Evolutionary conservation across 176 grass and related monocot species (phyloP), one percentile per base, ranked within the genome.

Genomic region (Phyllostachys edulis): DNA sequence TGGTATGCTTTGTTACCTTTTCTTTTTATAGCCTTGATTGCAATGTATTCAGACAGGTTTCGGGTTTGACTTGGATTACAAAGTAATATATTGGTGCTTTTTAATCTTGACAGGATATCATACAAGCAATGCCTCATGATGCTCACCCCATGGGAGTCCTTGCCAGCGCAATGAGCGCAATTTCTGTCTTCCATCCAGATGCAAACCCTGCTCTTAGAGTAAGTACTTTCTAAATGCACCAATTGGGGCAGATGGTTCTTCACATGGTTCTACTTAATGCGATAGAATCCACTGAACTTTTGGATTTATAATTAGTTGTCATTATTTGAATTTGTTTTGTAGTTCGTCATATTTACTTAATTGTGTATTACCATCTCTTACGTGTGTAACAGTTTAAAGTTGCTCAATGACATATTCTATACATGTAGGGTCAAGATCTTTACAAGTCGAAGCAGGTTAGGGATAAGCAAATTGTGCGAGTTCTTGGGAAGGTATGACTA

Each of bases 71-170:
- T 32, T 87, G 6, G 18, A 50, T 59, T 86, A 6, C 7, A 59
- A 67, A 26, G 7, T 69, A 46, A 75, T 34, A 62, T 2, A 16
- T 38, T 34, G 10, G 14, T 69, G 1, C 9, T 49, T 57, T 60
- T 64, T 64, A 78, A 45, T 75, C 39, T 87, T 71, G 26, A 13
- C 79, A 99, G 91, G 96, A 99, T 86, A 96, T 96, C 42, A 90
- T 99, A 92, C 96, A 99, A 86, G 51, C 89, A 68, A 99, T 99
- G 96, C 93, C 96, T 81, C 96, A 99, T 89, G 96, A 99, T 76
- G 93, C 96, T 59, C 93, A 99, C 59, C 93, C 96, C 45, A 99
- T 99, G 96, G 96, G 96, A 84, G 96, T 96, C 55, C 93, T 99
- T 92, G 93, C 94, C 16, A 94, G 93, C 51, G 93, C 91, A 76